Base-by-base conservation (phyloP, 2,329 filamentous ascomycete species). In the Ophiocordyceps camponoti-rufipedis region DNA sequence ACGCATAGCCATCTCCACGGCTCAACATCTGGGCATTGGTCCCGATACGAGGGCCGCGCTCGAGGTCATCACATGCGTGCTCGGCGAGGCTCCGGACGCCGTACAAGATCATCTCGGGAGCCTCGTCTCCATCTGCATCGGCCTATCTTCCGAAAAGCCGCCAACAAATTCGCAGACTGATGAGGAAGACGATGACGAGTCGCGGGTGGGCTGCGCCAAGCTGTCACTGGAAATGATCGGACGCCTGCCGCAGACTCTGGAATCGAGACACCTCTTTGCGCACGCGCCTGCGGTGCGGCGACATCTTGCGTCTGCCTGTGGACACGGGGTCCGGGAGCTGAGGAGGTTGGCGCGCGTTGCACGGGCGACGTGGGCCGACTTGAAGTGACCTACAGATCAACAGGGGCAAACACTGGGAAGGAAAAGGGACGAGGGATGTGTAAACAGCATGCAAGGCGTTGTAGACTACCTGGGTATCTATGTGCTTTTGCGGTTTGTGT, bases 261-360 rank as follows among this genome's bases (percentile, higher is more conserved):
- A 75, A 47, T 60, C 67, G 11, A 58, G 64, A 6, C 56, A 68
- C 42, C 53, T 75, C 18, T 51, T 72, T 43, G 59, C 67, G 0
- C 62, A 67, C 50, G 63, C 64, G 41, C 62, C 62, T 28, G 59
- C 58, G 45, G 62, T 74, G 41, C 61, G 67, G 48, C 61, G 68
- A 4, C 64, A 71, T 44, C 53, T 78, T 48, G 65, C 67, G 1
- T 52, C 61, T 9, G 71, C 72, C 1, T 74, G 72, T 44, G 74
- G 73, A 2, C 72, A 77, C 50, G 56, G 60, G 6, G 68, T 74
- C 9, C 62, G 74, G 41, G 71, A 72, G 48, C 63, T 76, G 41
- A 63, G 74, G 42, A 67, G 62, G 46, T 62, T 61, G 42, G 73
- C 74, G 16, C 62, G 72, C 45, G 51, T 57, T 47, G 71, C 72